These are phyloP conservation scores for Fragilaria radians DNA, from an alignment of 108 stramenopile species.

Conservation along the genomic window DNA sequence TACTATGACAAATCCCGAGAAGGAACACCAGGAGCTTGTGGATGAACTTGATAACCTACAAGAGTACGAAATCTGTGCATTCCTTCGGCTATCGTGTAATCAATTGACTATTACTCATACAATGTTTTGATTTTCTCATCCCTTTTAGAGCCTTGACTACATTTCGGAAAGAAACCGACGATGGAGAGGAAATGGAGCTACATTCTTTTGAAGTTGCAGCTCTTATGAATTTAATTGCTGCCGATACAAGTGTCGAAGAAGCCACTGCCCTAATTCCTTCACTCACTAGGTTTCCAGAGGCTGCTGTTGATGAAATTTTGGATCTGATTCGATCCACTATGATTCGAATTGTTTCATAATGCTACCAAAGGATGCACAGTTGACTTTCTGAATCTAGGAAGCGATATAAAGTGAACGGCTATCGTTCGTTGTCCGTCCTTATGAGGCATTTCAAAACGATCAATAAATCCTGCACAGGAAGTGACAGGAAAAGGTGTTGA, in stretches of 20 bases:
- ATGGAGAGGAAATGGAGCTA: slow-evolving; percentile 74
- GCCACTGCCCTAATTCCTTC: slow-evolving; percentile 74
- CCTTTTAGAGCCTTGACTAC: slow-evolving; percentile 57
- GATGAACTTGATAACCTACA: slow-evolving; percentile 86
- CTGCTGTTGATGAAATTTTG: slow-evolving; percentile 85
- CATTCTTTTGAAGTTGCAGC: slow-evolving; percentile 84
- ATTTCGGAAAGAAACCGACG: slow-evolving; percentile 85
- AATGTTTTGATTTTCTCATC: not conserved
- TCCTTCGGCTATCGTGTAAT: not conserved
- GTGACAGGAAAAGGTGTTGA: too few relatives aligned
- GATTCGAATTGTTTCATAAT: slow-evolving; percentile 82
- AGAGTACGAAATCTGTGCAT: slow-evolving; percentile 41
- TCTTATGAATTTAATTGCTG: slow-evolving; percentile 82
- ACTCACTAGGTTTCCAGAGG: slow-evolving; percentile 73
- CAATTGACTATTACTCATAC: too few relatives aligned
- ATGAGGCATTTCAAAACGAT: too few relatives aligned
- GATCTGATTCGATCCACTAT: slow-evolving; percentile 81
- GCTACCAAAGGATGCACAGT: too few relatives aligned
- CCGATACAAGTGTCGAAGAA: slow-evolving; percentile 81
- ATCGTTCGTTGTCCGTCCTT: too few relatives aligned
- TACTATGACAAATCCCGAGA: slow-evolving; percentile 86
- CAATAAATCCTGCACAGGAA: too few relatives aligned
- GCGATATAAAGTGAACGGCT: too few relatives aligned
- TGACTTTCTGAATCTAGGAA: too few relatives aligned
- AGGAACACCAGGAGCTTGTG: slow-evolving; percentile 79